Evolutionary conservation across 75 land plant species (phyloP), one percentile per base, ranked within the genome.

Genomic region (Picea sitchensis): DNA sequence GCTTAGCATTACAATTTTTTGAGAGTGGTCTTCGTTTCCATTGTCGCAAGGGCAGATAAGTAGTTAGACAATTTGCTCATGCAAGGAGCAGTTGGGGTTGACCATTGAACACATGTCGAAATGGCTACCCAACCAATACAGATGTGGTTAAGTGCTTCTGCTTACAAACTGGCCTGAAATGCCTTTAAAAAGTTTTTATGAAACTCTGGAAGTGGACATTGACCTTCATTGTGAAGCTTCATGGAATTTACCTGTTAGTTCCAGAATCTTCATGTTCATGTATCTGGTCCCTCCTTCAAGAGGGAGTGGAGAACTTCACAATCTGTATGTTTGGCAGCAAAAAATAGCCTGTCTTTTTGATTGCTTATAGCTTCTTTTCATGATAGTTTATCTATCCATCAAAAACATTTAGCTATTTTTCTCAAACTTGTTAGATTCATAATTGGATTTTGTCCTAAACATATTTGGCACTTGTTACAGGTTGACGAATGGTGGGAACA

Each of bases 401-500:
- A 11, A 41, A 71, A 71, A 67, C 14, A 0, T 7, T 71, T 71
- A 71, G 23, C 54, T 3, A 18, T 18, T 71, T 71, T 44, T 71
- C 36, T 71, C 44, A 34, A 36, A 67, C 71, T 15, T 67, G 8
- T 67, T 67, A 5, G 71, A 67, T 15, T 26, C 71, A 26, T 38
- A 36, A 38, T 8, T 34, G 41, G 44, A 75, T 2, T 59, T 51
- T 23, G 8, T 47, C 3, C 77, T 63, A 61, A 65, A 32, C 65
- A 60, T 18, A 78, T 59, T 79, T 56, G 32, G 18, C 51, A 80
- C 59, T 77, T 71, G 74, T 71, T 65, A 75, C 90, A 97, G 99
- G 96, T 95, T 81, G 98, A 97, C 73, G 99, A 97, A 76, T 97
- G 99, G 99, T 97, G 99, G 99, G 98, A 97, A 72, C 99, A 97